phyloP scores from a whole-genome alignment of 768 basidiomycete species.

The Boletus insuetus region DNA sequence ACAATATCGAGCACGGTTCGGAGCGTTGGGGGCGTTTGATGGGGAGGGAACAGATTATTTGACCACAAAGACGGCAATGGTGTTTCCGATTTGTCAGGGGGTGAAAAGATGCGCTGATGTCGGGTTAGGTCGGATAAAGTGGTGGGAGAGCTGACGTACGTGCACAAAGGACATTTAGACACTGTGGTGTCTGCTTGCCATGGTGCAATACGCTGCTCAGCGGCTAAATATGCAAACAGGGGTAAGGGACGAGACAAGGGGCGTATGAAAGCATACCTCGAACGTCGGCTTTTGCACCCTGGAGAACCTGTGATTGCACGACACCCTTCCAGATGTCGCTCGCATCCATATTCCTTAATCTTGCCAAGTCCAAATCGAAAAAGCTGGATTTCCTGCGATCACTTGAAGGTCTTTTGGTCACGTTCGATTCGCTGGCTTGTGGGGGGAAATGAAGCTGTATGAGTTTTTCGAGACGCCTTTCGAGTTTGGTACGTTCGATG shows the following conservation, averaged over 20 bases:
- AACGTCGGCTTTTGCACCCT: slow-evolving; percentile 56
- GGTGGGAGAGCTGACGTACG: slow-evolving; percentile 41
- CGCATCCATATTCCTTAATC: slow-evolving; percentile 59
- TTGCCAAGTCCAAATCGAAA: slow-evolving; percentile 64
- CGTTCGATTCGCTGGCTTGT: slow-evolving; percentile 12
- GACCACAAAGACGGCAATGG: slow-evolving; percentile 92
- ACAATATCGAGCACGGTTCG: slow-evolving; percentile 71
- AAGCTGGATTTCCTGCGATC: slow-evolving; percentile 58
- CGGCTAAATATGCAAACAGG: slow-evolving; percentile 39
- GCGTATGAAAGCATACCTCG: slow-evolving; percentile 48
- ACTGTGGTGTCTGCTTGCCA: slow-evolving; percentile 87
- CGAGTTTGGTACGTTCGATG: slow-evolving; percentile 80
- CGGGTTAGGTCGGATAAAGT: slow-evolving; percentile 5
- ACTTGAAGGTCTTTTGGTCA: slow-evolving; percentile 1
- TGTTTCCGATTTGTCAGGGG: slow-evolving; percentile 92
- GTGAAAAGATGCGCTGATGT: slow-evolving; percentile 67
- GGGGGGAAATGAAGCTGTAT: slow-evolving; percentile 66
- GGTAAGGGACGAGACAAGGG: slow-evolving; percentile 2
- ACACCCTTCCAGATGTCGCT: slow-evolving; percentile 71
- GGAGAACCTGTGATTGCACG: slow-evolving; percentile 40
- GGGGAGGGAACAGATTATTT: slow-evolving; percentile 88
- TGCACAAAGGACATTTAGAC: slow-evolving; percentile 82
- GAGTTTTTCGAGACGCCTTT: slow-evolving; percentile 86
- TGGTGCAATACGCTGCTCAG: slow-evolving; percentile 90
- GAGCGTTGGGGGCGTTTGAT: slow-evolving; percentile 67